A percentile compares a stretch with the other conserved stretches of the same genome.
These are phyloP conservation scores for Ganoderma leucocontextum DNA, from an alignment of 1,284 basidiomycete species.

Conservation along the genomic window DNA sequence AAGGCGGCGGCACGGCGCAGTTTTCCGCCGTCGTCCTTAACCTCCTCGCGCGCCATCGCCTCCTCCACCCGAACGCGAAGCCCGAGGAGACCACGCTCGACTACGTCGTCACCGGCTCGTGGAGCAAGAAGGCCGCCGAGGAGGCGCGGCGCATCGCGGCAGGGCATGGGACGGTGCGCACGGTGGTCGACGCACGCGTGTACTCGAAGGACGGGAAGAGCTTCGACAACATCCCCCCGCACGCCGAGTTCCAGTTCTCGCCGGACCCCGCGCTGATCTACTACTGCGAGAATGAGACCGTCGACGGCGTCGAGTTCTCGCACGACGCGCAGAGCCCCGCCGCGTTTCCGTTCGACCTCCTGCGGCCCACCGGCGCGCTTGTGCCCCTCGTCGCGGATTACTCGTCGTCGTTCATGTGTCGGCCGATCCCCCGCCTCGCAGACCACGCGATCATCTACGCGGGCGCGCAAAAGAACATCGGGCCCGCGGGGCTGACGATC, in stretches of 20 bases:
- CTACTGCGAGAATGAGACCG: constrained; percentile 99
- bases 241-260: constrained; percentile 82
- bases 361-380: constrained; percentile 56
- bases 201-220: constrained; percentile 71
- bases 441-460: constrained; percentile 96
- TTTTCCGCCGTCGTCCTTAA: constrained; percentile 93
- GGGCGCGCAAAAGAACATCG: constrained; percentile 99
- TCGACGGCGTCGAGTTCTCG: constrained; percentile 94
- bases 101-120: constrained; percentile 91
- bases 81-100: constrained; percentile 73
- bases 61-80: constrained; percentile 67
- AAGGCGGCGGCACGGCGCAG: constrained; percentile 91
- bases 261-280: constrained; percentile 88
- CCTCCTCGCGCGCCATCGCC: constrained; percentile 80
- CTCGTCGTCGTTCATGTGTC: constrained; percentile 96
- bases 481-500: constrained; percentile 93
- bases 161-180: constrained; percentile 63
- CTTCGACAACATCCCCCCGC: constrained; percentile 85
- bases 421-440: constrained; percentile 89
- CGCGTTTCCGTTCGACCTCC: constrained; percentile 85
- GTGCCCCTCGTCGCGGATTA: constrained; percentile 95
- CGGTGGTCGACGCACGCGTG: constrained; percentile 73
- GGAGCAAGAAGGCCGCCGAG: constrained; percentile 87
- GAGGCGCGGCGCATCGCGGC: constrained; percentile 74
- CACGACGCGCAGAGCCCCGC: constrained; percentile 57